Evolutionary conservation across 129 eudicot genomes (phyloP).

Genomic region (Chrysanthemum makinoi): DNA sequence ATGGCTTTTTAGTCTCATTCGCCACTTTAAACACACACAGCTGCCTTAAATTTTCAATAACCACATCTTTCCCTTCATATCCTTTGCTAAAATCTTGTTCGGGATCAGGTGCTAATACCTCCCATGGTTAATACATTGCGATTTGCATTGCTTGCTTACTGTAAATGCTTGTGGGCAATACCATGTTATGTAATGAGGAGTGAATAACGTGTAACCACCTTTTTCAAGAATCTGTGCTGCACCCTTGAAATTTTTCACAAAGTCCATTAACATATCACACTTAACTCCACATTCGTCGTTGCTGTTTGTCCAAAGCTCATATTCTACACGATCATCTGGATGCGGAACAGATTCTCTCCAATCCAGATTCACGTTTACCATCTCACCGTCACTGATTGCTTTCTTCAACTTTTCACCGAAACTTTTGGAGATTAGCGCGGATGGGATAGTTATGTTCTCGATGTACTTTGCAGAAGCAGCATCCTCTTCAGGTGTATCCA

Average conservation of each 20-base stretch:
- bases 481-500: constrained; percentile 94
- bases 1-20: constrained; percentile 71
- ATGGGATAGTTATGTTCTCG: constrained; percentile 86
- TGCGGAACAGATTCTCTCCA: constrained; percentile 99
- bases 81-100: constrained; percentile 90
- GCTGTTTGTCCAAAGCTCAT: constrained; percentile 91
- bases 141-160: constrained; percentile 82
- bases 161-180: constrained; percentile 88
- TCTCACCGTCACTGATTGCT: constrained; percentile 55
- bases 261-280: constrained; percentile 87
- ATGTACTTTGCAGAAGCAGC: constrained; percentile 66
- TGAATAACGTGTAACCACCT: constrained; percentile 87
- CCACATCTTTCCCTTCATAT: constrained; percentile 93
- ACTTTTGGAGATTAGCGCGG: constrained; percentile 66
- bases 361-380: constrained; percentile 91
- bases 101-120: constrained; percentile 98
- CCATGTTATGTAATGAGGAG: constrained; percentile 98
- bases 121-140: constrained; percentile 91
- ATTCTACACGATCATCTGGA: constrained; percentile 96
- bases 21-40: constrained; percentile 81
- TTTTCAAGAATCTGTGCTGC: constrained; percentile 90
- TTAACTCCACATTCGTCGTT: constrained; percentile 93
- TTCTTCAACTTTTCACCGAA: constrained; percentile 74
- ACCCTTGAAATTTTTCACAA: constrained; percentile 88
- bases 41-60: constrained; percentile 82